Percentiles rank a stretch among this genome's conserved stretches.
Conservation (phyloP, 768 basidiomycete genomes). For the Amyloporia xantha region DNA sequence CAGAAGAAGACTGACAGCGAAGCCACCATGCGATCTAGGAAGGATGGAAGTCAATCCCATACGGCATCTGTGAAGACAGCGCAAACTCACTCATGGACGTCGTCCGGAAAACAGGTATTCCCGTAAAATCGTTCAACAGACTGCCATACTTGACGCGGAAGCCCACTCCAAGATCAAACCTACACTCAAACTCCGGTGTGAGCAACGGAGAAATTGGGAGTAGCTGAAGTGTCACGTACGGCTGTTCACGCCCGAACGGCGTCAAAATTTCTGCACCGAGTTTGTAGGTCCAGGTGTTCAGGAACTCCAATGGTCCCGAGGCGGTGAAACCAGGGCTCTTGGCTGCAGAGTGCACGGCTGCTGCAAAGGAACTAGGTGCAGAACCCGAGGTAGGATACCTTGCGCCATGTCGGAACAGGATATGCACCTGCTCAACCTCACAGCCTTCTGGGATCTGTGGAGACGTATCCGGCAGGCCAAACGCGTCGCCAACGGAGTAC, state of each 20-base stretch:
- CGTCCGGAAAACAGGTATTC: slow-evolving; percentile 47
- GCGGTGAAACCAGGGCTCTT: slow-evolving; percentile 25
- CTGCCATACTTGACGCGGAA: slow-evolving; percentile 42
- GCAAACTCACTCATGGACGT: slow-evolving; percentile 31
- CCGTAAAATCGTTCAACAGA: slow-evolving; percentile 34
- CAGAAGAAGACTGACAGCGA: not conserved
- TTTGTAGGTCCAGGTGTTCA: slow-evolving; percentile 40
- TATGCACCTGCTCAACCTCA: slow-evolving; percentile 36
- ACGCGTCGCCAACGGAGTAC: slow-evolving; percentile 38
- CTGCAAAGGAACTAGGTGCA: slow-evolving; percentile 21
- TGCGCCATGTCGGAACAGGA: slow-evolving; percentile 36
- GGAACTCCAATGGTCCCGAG: slow-evolving; percentile 33
- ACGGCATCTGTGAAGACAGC: not conserved
- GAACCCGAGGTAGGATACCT: slow-evolving; percentile 34
- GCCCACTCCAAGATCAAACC: slow-evolving; percentile 36
- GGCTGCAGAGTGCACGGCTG: slow-evolving; percentile 14
- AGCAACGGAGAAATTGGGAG: no score
- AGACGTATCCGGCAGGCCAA: slow-evolving; percentile 42
- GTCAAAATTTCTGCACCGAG: slow-evolving; percentile 41
- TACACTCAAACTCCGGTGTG: no score
- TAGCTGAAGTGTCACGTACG: slow-evolving; percentile 20
- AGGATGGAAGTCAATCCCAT: not conserved
- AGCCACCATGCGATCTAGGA: slow-evolving; percentile 26
- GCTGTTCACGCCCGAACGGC: slow-evolving; percentile 39
- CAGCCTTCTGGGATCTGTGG: slow-evolving; percentile 42